Percentiles rank a stretch among this genome's conserved stretches.
phyloP scores from a whole-genome alignment of 768 basidiomycete genomes.

The Pulveroboletus sp. region DNA sequence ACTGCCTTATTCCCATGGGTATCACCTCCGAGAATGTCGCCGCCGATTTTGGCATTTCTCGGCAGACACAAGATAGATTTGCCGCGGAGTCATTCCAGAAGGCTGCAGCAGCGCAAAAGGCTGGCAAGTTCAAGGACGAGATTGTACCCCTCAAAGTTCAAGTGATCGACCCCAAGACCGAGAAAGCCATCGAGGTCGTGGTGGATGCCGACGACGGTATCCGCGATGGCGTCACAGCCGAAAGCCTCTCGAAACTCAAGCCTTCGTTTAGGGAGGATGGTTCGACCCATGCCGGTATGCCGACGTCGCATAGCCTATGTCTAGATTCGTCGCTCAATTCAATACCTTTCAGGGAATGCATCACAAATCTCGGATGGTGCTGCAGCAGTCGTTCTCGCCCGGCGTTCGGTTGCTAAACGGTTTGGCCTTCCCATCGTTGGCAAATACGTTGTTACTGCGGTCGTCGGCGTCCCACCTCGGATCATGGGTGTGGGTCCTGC shows the following conservation, averaged over 20 bases:
- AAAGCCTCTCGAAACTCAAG: slow-evolving; percentile 76
- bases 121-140: slow-evolving; percentile 77
- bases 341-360: slow-evolving; percentile 53
- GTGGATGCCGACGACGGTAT: slow-evolving; percentile 86
- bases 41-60: slow-evolving; percentile 65
- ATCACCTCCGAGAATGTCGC: slow-evolving; percentile 95
- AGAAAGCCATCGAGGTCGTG: slow-evolving; percentile 57
- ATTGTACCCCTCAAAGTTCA: slow-evolving; percentile 77
- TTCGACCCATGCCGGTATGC: slow-evolving; percentile 64
- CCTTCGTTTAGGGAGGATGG: slow-evolving; percentile 79
- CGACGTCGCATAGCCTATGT: not conserved
- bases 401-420: slow-evolving; percentile 73
- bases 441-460: slow-evolving; percentile 70
- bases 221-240: slow-evolving; percentile 75
- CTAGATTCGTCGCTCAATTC: slow-evolving; percentile 1
- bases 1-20: slow-evolving; percentile 87
- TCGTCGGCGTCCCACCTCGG: slow-evolving; percentile 77
- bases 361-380: slow-evolving; percentile 92
- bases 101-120: slow-evolving; percentile 74
- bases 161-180: slow-evolving; percentile 68
- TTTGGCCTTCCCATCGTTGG: slow-evolving; percentile 84
- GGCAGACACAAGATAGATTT: slow-evolving; percentile 78
- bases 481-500: slow-evolving; percentile 94
- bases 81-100: slow-evolving; percentile 82
- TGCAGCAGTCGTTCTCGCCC: slow-evolving; percentile 79